phyloP scores from a whole-genome alignment of 169 alveolate genomes.

The Toxoplasma gondii region DNA sequence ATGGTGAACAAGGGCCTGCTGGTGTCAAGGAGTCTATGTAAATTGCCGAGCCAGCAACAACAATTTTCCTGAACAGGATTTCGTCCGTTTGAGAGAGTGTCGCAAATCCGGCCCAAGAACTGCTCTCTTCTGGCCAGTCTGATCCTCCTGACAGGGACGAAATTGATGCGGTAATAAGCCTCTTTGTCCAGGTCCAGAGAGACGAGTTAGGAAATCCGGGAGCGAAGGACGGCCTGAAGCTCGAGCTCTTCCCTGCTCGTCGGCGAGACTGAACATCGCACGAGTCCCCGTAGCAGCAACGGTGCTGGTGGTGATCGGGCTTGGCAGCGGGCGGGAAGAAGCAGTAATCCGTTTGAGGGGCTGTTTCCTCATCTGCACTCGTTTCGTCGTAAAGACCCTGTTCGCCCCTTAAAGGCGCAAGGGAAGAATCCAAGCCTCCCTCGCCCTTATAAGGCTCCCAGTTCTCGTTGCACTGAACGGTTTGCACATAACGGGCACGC shows the following conservation, averaged over 20 bases:
- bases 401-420: background rate
- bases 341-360: background rate
- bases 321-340: background rate
- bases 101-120: background rate
- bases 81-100: background rate
- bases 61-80: background rate
- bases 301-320: background rate
- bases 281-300: background rate
- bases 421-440: background rate
- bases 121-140: background rate
- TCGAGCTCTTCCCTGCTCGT: background rate
- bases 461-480: constrained; percentile 17
- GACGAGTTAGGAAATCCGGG: background rate
- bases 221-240: background rate
- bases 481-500: constrained; percentile 26
- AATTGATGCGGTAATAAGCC: background rate
- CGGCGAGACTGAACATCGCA: background rate
- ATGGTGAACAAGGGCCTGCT: constrained; percentile 22
- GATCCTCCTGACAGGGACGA: background rate
- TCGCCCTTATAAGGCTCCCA: constrained; percentile 8
- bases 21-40: constrained; percentile 21
- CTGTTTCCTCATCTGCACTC: background rate
- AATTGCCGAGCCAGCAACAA: constrained; percentile 20
- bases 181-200: background rate
- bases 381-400: constrained; percentile 10